Percentiles rank a stretch among this genome's conserved stretches.
phyloP scores from a whole-genome alignment of 352 stramenopile genomes.

The Thalassiosira pacifica region DNA sequence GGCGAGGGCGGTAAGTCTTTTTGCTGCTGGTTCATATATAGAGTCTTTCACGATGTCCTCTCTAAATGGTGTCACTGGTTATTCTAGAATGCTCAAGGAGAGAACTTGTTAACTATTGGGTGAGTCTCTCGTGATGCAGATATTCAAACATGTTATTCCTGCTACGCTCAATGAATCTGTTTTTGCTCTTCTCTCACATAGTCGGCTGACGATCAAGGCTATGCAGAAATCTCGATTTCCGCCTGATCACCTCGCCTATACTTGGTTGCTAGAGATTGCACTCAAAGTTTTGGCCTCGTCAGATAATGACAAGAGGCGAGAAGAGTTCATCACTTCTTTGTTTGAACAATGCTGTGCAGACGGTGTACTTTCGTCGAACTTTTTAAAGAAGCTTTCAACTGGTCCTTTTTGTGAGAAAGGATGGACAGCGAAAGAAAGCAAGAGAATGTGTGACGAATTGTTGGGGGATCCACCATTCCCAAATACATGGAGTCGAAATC shows the following conservation, averaged over 20 bases:
- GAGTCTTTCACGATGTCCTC: too few relatives aligned
- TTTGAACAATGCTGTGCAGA: conserved; percentile 72
- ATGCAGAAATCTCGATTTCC: conserved; percentile 63
- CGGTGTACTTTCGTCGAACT: conserved; percentile 68
- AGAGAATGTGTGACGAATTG: conserved; percentile 47
- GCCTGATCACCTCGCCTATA: conserved; percentile 67
- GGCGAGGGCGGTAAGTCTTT: conserved; percentile 30
- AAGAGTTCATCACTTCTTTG: conserved; percentile 65
- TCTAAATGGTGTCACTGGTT: background rate
- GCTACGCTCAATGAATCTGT: too few relatives aligned
- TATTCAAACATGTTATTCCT: conserved; percentile 1
- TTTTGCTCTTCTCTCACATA: background rate
- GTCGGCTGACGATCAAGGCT: conserved; percentile 37
- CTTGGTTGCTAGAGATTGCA: conserved; percentile 65
- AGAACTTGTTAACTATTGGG: conserved; percentile 54
- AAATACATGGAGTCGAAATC: conserved; percentile 72
- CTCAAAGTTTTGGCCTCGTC: conserved; percentile 64
- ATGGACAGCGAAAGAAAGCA: conserved; percentile 65
- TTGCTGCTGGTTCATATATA: too few relatives aligned
- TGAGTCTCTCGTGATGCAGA: conserved; percentile 1
- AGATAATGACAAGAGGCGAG: conserved; percentile 55
- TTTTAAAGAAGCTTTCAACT: conserved; percentile 46
- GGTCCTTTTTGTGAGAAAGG: conserved; percentile 50
- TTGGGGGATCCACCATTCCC: conserved; percentile 69
- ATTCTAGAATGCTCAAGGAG: conserved; percentile 23